Evolutionary conservation across 306 rosid genomes (phyloP), one percentile per base, ranked within the genome.

Genomic region (Vachellia collinsii): DNA sequence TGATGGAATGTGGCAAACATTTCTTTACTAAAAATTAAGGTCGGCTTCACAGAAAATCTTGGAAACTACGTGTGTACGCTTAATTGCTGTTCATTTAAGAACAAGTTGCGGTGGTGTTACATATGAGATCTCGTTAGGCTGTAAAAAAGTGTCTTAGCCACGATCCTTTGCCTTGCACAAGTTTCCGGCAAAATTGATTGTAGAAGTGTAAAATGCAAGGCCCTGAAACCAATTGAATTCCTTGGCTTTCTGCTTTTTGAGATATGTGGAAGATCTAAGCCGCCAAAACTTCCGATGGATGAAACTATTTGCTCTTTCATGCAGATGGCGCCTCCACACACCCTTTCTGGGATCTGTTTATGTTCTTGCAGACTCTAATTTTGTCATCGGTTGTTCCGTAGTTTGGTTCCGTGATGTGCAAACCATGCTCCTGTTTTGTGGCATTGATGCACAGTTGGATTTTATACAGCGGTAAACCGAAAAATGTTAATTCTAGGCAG

Each of bases 111-210:
- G 36, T 41, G 53, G 51, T 41, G 36, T 8, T 68, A n/a, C 53
- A 42, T n/a, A 42, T 41, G 2, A 41, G 17, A 11, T 41, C 19
- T 68, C 10, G 19, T 68, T 41, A 38, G 14, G 48, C 72, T 13
- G 25, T 8, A n/a, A 4, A 4, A 8, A 9, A 66, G 44, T 17
- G 25, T 66, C 47, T 8, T 9, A 11, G 72, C 51, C 54, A 42
- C 37, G 8, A 65, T 67, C 25, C 71, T 66, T 39, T 37, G 72
- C 72, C 19, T 42, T 68, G 74, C 37, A 20, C 56, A 2, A 46
- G 41, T 46, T 70, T 46, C 75, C 75, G 12, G 75, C 50, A 19
- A 67, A 17, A 70, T 70, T 3, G 58, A 46, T 39, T 44, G 5
- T 6, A 8, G 2, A 23, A 23, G 22, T 12, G 62, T 56, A n/a